Evolutionary conservation across 2,329 filamentous ascomycete genomes (phyloP), one percentile per base, ranked within the genome.

Genomic region (Blastomyces gilchristii): DNA sequence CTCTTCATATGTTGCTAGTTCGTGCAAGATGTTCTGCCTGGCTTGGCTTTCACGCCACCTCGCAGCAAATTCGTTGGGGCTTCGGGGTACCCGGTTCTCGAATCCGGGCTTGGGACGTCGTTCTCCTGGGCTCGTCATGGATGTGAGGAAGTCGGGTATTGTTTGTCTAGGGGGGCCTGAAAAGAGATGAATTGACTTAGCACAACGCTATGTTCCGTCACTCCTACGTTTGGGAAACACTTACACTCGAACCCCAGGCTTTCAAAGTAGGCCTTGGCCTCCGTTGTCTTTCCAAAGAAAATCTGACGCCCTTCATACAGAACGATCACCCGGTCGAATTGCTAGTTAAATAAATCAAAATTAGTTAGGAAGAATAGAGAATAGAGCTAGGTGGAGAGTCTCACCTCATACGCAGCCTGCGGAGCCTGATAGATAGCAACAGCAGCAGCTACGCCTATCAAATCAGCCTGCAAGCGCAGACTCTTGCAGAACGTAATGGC

Each of bases 361-460:
- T 45, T 45, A 45, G 43, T 16, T n/a, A 16, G 43, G 43, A 18
- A 14, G 43, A 45, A 31, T 31, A 31, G 2, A 31, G 28, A 31
- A 31, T 31, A 31, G 28, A 31, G 28, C 28, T 16, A 45, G 14
- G 1, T 16, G 43, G 28, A 31, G 11, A 18, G 16, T 45, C 43
- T n/a, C 43, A 45, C 43, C 43, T 45, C 43, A 45, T 45, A 45
- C 1, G 43, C 43, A 52, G 74, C 76, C 65, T 82, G 77, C 43
- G 77, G 76, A 7, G 88, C 87, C 70, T 91, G 88, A 65, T 90
- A 90, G 9, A 91, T 83, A 11, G 88, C 86, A 2, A 91, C 85
- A 0, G 83, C 78, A 0, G 85, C 85, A 0, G 87, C 82, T 0
- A 82, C 82, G 16, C 82, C 77, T 0, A 82, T 80, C 67, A 90